A percentile compares a stretch with the other conserved stretches of the same genome.
phyloP scores from a whole-genome alignment of 108 stramenopile species.

The Cyclotella kingstonii region DNA sequence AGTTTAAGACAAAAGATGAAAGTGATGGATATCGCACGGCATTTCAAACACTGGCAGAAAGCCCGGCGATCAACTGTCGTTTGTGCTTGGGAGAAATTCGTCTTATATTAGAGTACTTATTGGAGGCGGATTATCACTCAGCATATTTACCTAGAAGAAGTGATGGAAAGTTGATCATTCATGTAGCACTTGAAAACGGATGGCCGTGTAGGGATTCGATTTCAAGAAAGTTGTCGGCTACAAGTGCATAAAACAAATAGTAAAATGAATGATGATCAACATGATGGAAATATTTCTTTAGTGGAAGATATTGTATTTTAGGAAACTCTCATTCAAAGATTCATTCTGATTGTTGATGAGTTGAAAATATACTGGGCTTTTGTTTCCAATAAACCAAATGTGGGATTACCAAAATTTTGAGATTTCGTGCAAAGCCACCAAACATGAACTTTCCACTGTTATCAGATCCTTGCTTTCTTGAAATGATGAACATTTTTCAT shows the following conservation, averaged over 20 bases:
- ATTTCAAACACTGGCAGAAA: slow-evolving; percentile 38
- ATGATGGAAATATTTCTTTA: too few relatives aligned
- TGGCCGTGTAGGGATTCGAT: slow-evolving; percentile 62
- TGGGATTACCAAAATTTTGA: too few relatives aligned
- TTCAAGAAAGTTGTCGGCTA: slow-evolving; percentile 26
- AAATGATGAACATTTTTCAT: too few relatives aligned
- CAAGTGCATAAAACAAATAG: slow-evolving; percentile 38
- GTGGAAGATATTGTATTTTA: too few relatives aligned
- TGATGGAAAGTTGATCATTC: slow-evolving; percentile 32
- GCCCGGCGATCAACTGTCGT: slow-evolving; percentile 16
- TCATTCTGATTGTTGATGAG: too few relatives aligned
- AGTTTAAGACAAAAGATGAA: slow-evolving; percentile 26
- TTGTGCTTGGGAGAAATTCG: slow-evolving; percentile 22
- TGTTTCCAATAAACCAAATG: too few relatives aligned
- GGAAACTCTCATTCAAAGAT: too few relatives aligned
- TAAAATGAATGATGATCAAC: too few relatives aligned
- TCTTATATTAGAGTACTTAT: slow-evolving; percentile 31
- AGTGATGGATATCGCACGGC: slow-evolving; percentile 31
- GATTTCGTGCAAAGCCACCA: too few relatives aligned
- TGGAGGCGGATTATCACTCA: slow-evolving; percentile 32
- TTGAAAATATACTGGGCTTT: too few relatives aligned
- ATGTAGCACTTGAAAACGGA: slow-evolving; percentile 61
- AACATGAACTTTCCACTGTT: too few relatives aligned
- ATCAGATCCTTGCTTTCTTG: too few relatives aligned
- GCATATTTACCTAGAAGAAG: slow-evolving; percentile 34